Conservation (phyloP, 768 basidiomycete species). For the Naganishia onofrii region DNA sequence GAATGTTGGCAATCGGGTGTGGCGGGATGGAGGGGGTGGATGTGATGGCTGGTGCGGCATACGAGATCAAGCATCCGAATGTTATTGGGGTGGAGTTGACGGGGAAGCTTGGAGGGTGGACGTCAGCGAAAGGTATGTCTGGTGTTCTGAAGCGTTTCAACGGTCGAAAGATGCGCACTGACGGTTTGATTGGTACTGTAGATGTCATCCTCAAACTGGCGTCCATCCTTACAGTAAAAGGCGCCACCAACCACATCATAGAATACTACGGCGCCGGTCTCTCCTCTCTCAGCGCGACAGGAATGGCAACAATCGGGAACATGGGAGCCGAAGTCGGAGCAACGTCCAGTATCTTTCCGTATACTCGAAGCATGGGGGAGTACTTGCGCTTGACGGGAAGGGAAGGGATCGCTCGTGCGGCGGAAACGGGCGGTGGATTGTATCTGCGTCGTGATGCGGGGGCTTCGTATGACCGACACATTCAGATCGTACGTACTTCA, state of each 20-base stretch:
- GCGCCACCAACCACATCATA: slow-evolving; percentile 28
- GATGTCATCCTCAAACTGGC: slow-evolving; percentile 34
- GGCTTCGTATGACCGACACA: slow-evolving; percentile 29
- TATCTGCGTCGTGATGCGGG: slow-evolving; percentile 28
- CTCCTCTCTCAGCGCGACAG: slow-evolving; percentile 24
- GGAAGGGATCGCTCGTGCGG: slow-evolving; percentile 18
- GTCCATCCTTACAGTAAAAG: slow-evolving; percentile 32
- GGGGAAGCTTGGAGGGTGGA: slow-evolving; percentile 27
- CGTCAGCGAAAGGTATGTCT: slow-evolving; percentile 24
- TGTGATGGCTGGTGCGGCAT: slow-evolving; percentile 31
- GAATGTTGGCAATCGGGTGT: slow-evolving; percentile 33
- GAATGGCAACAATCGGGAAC: slow-evolving; percentile 34
- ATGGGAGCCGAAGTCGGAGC: slow-evolving; percentile 35
- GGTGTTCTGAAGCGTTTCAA: too few species aligned
- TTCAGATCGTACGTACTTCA: slow-evolving; percentile 27
- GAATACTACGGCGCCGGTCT: slow-evolving; percentile 32
- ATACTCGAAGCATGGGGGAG: slow-evolving; percentile 32
- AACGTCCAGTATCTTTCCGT: slow-evolving; percentile 32
- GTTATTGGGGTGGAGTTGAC: slow-evolving; percentile 30
- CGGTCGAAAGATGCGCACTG: not conserved
- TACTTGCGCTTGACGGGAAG: slow-evolving; percentile 28
- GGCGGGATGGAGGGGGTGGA: slow-evolving; percentile 34
- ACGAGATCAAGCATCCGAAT: slow-evolving; percentile 33
- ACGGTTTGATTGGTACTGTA: not conserved
- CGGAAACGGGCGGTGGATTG: slow-evolving; percentile 2